phyloP scores from a whole-genome alignment of 176 grass and related monocot species.

The Carex littledalei region DNA sequence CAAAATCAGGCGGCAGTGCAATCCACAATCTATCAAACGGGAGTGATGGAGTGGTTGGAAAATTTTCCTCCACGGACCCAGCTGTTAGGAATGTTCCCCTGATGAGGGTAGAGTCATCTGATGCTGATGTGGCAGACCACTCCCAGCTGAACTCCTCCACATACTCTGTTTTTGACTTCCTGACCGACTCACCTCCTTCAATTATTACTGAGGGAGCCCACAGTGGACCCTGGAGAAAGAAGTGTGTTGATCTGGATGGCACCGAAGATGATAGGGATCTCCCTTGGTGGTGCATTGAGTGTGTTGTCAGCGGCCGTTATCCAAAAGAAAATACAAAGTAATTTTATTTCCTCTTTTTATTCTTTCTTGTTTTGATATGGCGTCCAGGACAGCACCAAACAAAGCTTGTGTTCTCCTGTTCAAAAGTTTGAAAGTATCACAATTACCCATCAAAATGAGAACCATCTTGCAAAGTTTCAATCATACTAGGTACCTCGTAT shows the following conservation, averaged over 20 bases:
- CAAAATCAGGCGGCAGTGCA: slow-evolving; percentile 27
- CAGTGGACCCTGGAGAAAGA: slow-evolving; percentile 92
- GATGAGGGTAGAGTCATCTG: slow-evolving; percentile 37
- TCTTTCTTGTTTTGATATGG: slow-evolving; percentile 11
- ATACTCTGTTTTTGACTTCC: slow-evolving; percentile 75
- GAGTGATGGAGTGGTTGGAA: slow-evolving; percentile 39
- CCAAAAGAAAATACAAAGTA: slow-evolving; percentile 98
- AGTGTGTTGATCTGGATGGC: slow-evolving; percentile 85
- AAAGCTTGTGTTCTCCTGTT: background rate
- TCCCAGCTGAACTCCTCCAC: slow-evolving; percentile 41
- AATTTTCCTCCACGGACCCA: slow-evolving; percentile 36
- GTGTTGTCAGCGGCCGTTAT: slow-evolving; percentile 52
- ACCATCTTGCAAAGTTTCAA: background rate
- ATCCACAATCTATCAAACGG: slow-evolving; percentile 53
- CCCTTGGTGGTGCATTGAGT: slow-evolving; percentile 93
- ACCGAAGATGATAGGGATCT: slow-evolving; percentile 76
- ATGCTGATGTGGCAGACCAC: slow-evolving; percentile 51
- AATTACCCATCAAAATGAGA: background rate
- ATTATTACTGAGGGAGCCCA: slow-evolving; percentile 80
- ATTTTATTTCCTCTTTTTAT: slow-evolving; percentile 20
- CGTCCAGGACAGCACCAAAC: background rate
- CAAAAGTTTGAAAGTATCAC: background rate
- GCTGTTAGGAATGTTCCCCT: slow-evolving; percentile 43
- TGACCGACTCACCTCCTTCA: slow-evolving; percentile 70
- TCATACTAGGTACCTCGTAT: background rate